Conservation (phyloP, 345 rosid species). For the Noccaea caerulescens region DNA sequence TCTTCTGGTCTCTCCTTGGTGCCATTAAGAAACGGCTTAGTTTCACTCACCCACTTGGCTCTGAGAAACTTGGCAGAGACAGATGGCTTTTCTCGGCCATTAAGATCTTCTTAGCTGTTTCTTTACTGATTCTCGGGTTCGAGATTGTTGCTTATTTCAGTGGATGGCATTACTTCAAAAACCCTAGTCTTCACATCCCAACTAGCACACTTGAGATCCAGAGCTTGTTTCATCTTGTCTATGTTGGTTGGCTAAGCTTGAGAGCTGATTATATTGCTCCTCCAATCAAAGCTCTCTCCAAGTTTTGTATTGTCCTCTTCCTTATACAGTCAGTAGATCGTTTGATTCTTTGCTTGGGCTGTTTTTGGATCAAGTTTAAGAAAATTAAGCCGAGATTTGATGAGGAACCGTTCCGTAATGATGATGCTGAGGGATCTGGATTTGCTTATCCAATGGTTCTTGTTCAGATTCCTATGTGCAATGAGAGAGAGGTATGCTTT, state of each 20-base stretch:
- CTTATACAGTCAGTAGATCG: constrained; percentile 81
- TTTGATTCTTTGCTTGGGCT: constrained; percentile 70
- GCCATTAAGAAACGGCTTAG: constrained; percentile 71
- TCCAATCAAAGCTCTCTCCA: constrained; percentile 59
- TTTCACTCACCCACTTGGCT: constrained; percentile 58
- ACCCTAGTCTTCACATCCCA: constrained; percentile 66
- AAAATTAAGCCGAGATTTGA: constrained; percentile 65
- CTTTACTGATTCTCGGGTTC: constrained; percentile 59
- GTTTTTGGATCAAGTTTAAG: constrained; percentile 81
- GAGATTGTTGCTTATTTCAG: constrained; percentile 73
- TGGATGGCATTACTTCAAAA: constrained; percentile 80
- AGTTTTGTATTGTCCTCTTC: constrained; percentile 70
- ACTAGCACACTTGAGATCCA: constrained; percentile 58
- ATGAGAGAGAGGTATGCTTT: constrained; percentile 69
- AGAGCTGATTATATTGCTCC: constrained; percentile 79
- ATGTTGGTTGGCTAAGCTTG: constrained; percentile 63
- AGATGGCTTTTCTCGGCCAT: constrained; percentile 62
- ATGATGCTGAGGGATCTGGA: constrained; percentile 58
- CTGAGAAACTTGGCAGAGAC: constrained; percentile 67
- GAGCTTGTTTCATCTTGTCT: constrained; percentile 64
- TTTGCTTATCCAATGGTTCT: constrained; percentile 77
- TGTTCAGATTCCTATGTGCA: constrained; percentile 90
- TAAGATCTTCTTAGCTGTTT: constrained; percentile 55
- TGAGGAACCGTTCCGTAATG: constrained; percentile 59
- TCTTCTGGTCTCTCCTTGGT: constrained; percentile 83